Evolutionary conservation across 257 asterid species (phyloP), one percentile per base, ranked within the genome.

Genomic region (Verbena officinalis): DNA sequence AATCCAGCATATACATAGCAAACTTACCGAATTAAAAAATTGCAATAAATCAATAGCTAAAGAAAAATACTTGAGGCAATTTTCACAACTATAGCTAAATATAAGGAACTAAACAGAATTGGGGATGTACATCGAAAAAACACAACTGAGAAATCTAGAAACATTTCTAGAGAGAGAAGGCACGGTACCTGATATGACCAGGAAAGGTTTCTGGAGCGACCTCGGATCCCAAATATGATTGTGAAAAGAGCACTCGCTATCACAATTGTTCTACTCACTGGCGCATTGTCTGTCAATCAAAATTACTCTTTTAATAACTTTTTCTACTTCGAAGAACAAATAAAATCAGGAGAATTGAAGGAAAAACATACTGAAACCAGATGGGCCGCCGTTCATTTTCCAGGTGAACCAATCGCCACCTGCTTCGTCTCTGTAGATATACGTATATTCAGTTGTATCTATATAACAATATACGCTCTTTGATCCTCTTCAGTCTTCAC

Each of bases 351-450:
- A 36, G 42, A 40, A 40, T 11, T 40, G 22, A 43, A 52, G 15
- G 59, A 43, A 48, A 36, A 57, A 53, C 93, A 22, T 81, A 87
- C 93, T 81, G 86, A 87, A 87, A 69, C 95, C 95, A 75, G 93
- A 81, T 65, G 90, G 93, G 67, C 93, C 93, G 78, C 91, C 93
- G 88, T 87, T 85, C 95, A 85, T 87, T 34, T 84, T 67, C 68
- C 65, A 43, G 65, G 65, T 4, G 11, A 21, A 27, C 33, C 33
- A 27, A 27, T 27, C 33, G 33, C 33, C 33, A 27, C 33, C 33
- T 27, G 33, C 5, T 27, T 22, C 45, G 0, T 39, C 11, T n/a
- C 19, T 23, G 15, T 11, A 14, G 9, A 11, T n/a, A 19, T 42
- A 22, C 22, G 13, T 22, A 14, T 40, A 9, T 59, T 3, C 5